phyloP scores from a whole-genome alignment of 2,329 filamentous ascomycete species.

The Pyrenophora tritici-repentis region DNA sequence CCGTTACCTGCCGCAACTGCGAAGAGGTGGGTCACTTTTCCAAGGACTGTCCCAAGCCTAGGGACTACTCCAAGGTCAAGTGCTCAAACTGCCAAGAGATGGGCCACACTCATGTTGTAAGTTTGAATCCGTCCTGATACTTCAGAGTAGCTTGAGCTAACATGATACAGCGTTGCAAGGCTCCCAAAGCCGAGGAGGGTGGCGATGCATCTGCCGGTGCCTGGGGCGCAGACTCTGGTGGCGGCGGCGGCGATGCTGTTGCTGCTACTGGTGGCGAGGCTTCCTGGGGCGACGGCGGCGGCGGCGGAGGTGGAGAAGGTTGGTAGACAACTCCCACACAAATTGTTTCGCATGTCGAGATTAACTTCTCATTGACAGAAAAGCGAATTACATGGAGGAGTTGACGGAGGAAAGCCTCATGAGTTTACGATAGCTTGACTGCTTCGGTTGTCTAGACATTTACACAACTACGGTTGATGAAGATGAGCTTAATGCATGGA shows the following conservation, averaged over 20 bases:
- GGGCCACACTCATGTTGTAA: constrained; percentile 41
- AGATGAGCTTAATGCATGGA: too few species aligned
- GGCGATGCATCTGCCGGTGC: constrained; percentile 14
- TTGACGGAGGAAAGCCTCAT: too few species aligned
- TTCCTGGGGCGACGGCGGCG: constrained; percentile 18
- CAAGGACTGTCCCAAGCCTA: constrained; percentile 63
- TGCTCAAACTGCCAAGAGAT: constrained; percentile 54
- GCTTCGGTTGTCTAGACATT: too few species aligned
- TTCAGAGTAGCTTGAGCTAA: constrained; percentile 11
- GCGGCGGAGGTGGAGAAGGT: constrained; percentile 7
- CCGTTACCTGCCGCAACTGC: constrained; percentile 64
- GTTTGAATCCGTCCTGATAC: background rate
- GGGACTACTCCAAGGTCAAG: constrained; percentile 56
- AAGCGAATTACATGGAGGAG: too few species aligned
- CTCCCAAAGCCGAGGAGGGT: constrained; percentile 26
- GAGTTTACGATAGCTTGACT: too few species aligned
- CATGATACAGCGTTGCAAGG: constrained; percentile 40
- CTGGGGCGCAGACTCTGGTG: constrained; percentile 19
- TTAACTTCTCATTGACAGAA: too few species aligned
- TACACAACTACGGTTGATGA: too few species aligned
- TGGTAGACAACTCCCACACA: constrained; percentile 14
- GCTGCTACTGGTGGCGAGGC: constrained; percentile 22
- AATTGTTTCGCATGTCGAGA: background rate
- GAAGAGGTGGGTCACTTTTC: constrained; percentile 66
- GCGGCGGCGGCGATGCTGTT: constrained; percentile 6